Evolutionary conservation across 148 eudicot species (phyloP).

Genomic region (Agrostemma githago): DNA sequence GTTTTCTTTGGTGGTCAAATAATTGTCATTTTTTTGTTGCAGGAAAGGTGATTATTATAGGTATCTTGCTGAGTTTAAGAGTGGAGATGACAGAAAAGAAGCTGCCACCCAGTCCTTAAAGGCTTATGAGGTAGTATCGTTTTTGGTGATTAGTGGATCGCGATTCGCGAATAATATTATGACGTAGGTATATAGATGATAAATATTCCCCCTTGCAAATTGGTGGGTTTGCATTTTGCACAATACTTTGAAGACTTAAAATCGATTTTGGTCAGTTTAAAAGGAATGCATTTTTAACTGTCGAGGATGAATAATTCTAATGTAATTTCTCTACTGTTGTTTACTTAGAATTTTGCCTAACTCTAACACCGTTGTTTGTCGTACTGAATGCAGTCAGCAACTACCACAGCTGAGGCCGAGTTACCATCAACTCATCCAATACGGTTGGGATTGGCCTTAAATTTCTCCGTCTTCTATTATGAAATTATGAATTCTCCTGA

Average conservation of each 20-base stretch:
- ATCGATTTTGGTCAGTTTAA: neutral
- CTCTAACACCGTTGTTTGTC: neutral
- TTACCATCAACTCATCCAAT: slow-evolving; percentile 33
- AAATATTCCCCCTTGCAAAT: neutral
- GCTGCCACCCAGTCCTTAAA: slow-evolving; percentile 37
- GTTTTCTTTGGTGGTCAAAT: neutral
- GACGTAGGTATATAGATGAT: too few species aligned
- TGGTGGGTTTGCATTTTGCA: neutral
- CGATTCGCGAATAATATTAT: neutral
- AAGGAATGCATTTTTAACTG: neutral
- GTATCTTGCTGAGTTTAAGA: slow-evolving; percentile 40
- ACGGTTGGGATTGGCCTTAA: slow-evolving; percentile 38
- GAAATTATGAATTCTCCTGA: slow-evolving; percentile 36
- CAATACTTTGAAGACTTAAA: neutral
- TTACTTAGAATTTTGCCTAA: neutral
- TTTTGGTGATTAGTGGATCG: neutral
- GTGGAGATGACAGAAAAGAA: slow-evolving; percentile 34
- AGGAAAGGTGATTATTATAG: slow-evolving; percentile 48
- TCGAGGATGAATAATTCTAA: neutral
- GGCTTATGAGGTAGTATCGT: slow-evolving; percentile 41
- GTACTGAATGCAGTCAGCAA: slow-evolving; percentile 25
- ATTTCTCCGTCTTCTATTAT: slow-evolving; percentile 38
- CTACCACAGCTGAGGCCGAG: slow-evolving; percentile 25
- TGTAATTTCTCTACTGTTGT: neutral
- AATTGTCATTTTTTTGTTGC: slow-evolving; percentile 9